Conservation (phyloP, 495 filamentous ascomycete genomes). For the Xylaria nigripes region DNA sequence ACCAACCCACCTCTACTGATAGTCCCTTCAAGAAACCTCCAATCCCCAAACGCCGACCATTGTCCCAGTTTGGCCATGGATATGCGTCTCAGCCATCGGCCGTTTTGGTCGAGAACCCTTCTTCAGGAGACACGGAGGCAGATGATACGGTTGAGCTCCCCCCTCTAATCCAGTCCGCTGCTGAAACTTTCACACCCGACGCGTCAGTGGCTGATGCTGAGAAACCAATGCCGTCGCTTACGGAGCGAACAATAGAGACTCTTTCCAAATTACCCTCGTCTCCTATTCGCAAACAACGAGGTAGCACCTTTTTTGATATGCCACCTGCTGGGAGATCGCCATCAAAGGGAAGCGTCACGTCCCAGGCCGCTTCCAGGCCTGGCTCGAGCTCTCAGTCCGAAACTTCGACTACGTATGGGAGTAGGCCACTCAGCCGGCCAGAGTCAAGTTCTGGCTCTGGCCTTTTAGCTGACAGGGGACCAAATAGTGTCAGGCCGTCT, state of each 20-base stretch:
- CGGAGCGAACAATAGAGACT: constrained; percentile 43
- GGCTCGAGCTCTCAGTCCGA: constrained; percentile 39
- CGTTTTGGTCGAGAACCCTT: constrained; percentile 4
- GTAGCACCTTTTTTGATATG: constrained; percentile 33
- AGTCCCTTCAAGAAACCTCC: constrained; percentile 18
- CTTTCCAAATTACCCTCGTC: constrained; percentile 40
- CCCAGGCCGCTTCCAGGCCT: constrained; percentile 34
- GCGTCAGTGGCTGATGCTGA: constrained; percentile 9
- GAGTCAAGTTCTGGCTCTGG: constrained; percentile 31
- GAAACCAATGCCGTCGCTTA: constrained; percentile 31
- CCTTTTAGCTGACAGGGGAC: constrained; percentile 14
- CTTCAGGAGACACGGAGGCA: constrained; percentile 9
- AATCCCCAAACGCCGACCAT: constrained; percentile 17
- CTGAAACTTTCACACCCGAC: constrained; percentile 20
- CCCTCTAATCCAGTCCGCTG: constrained; percentile 14
- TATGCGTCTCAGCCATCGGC: constrained; percentile 8
- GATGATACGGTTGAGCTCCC: constrained; percentile 19
- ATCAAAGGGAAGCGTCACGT: constrained; percentile 31
- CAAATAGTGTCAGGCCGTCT: constrained; percentile 25
- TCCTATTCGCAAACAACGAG: constrained; percentile 32
- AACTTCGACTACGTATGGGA: constrained; percentile 23
- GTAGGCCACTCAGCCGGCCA: constrained; percentile 30
- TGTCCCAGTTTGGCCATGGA: constrained; percentile 14
- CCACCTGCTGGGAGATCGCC: constrained; percentile 15
- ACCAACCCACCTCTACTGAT: constrained; percentile 9